Evolutionary conservation across 2,329 filamentous ascomycete genomes (phyloP).

Genomic region (Chalaropsis thielavioides): DNA sequence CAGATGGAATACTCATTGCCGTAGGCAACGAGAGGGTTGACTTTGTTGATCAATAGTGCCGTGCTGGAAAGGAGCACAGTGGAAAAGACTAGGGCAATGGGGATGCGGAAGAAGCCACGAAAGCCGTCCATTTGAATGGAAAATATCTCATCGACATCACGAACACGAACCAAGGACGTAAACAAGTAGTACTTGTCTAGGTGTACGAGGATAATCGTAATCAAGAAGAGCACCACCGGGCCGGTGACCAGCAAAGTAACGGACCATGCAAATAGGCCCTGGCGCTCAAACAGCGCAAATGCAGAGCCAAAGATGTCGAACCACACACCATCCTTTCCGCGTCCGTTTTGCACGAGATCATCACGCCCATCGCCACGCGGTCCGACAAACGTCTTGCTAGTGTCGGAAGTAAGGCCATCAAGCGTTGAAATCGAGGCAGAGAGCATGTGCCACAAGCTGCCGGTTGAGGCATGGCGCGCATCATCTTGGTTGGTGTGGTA

Average conservation of each 20-base stretch:
- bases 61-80: conserved; percentile 55
- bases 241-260: conserved; percentile 68
- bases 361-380: conserved; percentile 38
- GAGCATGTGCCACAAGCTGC: conserved; percentile 85
- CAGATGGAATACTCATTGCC: conserved; percentile 64
- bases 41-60: conserved; percentile 60
- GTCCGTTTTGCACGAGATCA: conserved; percentile 51
- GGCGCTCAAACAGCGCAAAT: conserved; percentile 65
- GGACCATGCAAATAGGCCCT: conserved; percentile 77
- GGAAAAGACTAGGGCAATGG: conserved; percentile 56
- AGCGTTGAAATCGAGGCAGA: conserved; percentile 67
- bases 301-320: conserved; percentile 77
- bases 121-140: conserved; percentile 55
- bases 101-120: conserved; percentile 73
- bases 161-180: conserved; percentile 41
- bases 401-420: conserved; percentile 53
- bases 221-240: conserved; percentile 55
- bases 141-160: conserved; percentile 46
- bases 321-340: conserved; percentile 63
- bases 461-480: conserved; percentile 55
- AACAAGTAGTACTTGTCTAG: conserved; percentile 84
- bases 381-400: conserved; percentile 51
- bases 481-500: conserved; percentile 93
- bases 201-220: conserved; percentile 54
- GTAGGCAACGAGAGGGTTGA: conserved; percentile 85